Evolutionary conservation across 306 rosid genomes (phyloP).

Genomic region (Cicer pinnatifidum): DNA sequence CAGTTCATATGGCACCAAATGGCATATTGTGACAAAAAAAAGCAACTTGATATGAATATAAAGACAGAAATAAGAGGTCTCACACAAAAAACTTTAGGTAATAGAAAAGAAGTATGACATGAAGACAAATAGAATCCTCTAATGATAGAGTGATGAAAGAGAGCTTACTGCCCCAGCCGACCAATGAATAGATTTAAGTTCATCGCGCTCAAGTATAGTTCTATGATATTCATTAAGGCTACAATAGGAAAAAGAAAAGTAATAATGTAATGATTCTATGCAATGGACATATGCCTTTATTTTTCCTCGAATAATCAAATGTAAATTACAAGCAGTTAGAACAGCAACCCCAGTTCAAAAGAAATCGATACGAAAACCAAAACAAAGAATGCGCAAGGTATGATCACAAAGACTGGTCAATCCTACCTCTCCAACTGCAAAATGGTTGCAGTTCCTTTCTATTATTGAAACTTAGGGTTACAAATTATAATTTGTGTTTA

Average conservation of each 20-base stretch:
- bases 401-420: no score
- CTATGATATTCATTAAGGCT: conserved; percentile 70
- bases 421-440: no score
- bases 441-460: no score
- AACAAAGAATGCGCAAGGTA: no score
- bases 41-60: conserved; percentile 20
- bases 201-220: conserved; percentile 79
- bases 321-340: neutral
- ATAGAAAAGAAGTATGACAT: neutral
- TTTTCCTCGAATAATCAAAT: conserved; percentile 22
- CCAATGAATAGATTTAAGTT: conserved; percentile 86
- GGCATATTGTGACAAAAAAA: conserved; percentile 10
- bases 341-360: no score
- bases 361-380: no score
- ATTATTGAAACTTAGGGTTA: no score
- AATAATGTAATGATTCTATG: conserved; percentile 23
- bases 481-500: no score
- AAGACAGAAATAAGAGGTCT: neutral
- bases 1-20: conserved; percentile 3
- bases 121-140: neutral
- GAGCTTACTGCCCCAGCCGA: conserved; percentile 81
- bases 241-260: conserved; percentile 36
- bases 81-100: neutral
- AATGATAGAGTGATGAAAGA: conserved; percentile 43
- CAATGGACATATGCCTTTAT: conserved; percentile 5